phyloP scores from a whole-genome alignment of 1,284 basidiomycete genomes.

The Sutorius eximius region DNA sequence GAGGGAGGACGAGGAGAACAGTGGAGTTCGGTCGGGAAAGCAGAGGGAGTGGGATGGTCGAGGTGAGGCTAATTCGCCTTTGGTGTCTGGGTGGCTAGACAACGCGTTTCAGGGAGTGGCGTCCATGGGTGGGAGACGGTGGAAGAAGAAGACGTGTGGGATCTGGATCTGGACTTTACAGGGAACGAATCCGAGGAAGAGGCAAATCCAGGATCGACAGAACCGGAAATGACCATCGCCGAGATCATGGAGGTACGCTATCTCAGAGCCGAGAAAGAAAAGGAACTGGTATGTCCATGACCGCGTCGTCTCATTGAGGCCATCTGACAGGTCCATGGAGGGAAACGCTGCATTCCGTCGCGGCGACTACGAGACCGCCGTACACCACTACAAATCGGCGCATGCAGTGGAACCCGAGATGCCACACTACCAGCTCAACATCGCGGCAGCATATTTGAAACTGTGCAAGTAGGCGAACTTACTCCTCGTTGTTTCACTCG shows the following conservation, averaged over 20 bases:
- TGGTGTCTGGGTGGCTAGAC: background rate
- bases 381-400: conserved; percentile 56
- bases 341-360: conserved; percentile 64
- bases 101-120: conserved; percentile 45
- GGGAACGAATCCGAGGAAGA: conserved; percentile 50
- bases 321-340: conserved; percentile 35
- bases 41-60: conserved; percentile 70
- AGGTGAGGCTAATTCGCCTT: conserved; percentile 36
- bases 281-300: conserved; percentile 53
- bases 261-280: conserved; percentile 63
- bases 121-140: conserved; percentile 66
- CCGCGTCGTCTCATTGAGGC: background rate
- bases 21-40: conserved; percentile 55
- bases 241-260: conserved; percentile 72
- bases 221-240: conserved; percentile 60
- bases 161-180: conserved; percentile 62
- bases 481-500: conserved; percentile 8
- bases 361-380: conserved; percentile 54
- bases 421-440: conserved; percentile 69
- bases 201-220: conserved; percentile 37
- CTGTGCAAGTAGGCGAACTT: conserved; percentile 52
- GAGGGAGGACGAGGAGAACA: conserved; percentile 61
- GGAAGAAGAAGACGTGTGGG: conserved; percentile 73
- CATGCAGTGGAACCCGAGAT: conserved; percentile 65
- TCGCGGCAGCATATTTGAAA: conserved; percentile 69